phyloP scores from a whole-genome alignment of 2,329 filamentous ascomycete species.

The Colletotrichum tabaci region DNA sequence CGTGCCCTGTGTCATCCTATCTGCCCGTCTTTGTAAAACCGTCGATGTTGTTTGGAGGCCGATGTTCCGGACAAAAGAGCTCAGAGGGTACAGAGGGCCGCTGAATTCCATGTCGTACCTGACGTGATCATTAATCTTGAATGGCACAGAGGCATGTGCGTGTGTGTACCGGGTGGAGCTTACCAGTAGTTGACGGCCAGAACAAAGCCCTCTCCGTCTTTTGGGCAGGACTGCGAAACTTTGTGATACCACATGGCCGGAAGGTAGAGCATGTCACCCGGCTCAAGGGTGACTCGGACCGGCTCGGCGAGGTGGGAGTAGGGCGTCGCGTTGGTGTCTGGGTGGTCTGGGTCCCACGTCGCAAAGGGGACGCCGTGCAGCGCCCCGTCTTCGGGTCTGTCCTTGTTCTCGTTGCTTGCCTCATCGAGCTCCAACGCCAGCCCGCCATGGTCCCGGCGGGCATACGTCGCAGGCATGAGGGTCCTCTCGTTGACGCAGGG shows the following conservation, averaged over 20 bases:
- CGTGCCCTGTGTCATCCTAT: background rate
- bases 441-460: conserved; percentile 52
- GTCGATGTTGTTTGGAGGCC: conserved; percentile 35
- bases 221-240: conserved; percentile 78
- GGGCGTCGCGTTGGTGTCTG: conserved; percentile 62
- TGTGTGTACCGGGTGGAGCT: conserved; percentile 42
- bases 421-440: conserved; percentile 46
- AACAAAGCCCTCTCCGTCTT: conserved; percentile 80
- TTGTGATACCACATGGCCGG: conserved; percentile 88
- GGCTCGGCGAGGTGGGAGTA: conserved; percentile 74
- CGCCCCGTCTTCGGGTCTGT: conserved; percentile 41
- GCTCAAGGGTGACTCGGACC: conserved; percentile 76
- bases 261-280: conserved; percentile 86
- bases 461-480: conserved; percentile 73
- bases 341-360: conserved; percentile 80
- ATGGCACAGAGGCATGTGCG: background rate
- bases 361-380: conserved; percentile 72
- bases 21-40: too few relatives aligned
- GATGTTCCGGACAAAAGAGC: conserved; percentile 67
- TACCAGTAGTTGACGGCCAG: conserved; percentile 88
- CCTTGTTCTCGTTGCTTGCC: conserved; percentile 52
- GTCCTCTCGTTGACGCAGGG: conserved; percentile 77
- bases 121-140: conserved; percentile 3
- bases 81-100: conserved; percentile 76
- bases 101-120: conserved; percentile 87